These are phyloP conservation scores for Hippophae gyantsensis DNA, from an alignment of 306 rosid species.

Conservation along the genomic window DNA sequence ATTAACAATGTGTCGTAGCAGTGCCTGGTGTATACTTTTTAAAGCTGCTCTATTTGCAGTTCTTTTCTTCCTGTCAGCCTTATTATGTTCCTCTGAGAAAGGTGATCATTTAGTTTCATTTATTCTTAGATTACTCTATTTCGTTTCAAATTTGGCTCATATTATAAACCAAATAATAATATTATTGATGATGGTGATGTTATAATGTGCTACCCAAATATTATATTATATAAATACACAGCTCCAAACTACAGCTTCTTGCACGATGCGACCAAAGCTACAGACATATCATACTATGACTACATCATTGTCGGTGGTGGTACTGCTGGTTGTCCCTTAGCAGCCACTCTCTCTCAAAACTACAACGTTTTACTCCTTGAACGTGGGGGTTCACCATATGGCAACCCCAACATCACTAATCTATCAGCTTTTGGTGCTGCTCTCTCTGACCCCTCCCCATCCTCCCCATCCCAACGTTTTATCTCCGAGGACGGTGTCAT, in stretches of 20 bases:
- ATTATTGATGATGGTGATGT: no score
- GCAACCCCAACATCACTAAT: constrained; percentile 54
- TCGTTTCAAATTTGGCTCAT: no score
- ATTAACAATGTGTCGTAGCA: no score
- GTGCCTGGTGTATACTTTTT: no score
- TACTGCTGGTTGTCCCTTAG: constrained; percentile 79
- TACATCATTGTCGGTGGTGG: constrained; percentile 80
- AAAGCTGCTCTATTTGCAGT: no score
- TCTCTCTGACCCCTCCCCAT: constrained; percentile 46
- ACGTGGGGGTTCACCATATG: constrained; percentile 75
- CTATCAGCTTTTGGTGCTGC: constrained; percentile 48
- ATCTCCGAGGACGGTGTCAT: constrained; percentile 75
- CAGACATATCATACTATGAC: constrained; percentile 43
- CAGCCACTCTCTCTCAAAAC: constrained; percentile 62
- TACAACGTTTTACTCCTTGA: constrained; percentile 61
- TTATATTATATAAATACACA: constrained; percentile 7
- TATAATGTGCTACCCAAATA: no score
- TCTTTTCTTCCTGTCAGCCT: no score
- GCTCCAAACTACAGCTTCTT: constrained; percentile 43
- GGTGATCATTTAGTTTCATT: no score
- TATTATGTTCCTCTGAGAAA: no score
- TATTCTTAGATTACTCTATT: no score
- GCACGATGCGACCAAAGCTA: constrained; percentile 45
- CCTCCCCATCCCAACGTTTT: constrained; percentile 76
- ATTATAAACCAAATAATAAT: no score